Percentiles rank a stretch among this genome's conserved stretches.
Conservation (phyloP, 805 yeast genomes). For the Candida insectalens region DNA sequence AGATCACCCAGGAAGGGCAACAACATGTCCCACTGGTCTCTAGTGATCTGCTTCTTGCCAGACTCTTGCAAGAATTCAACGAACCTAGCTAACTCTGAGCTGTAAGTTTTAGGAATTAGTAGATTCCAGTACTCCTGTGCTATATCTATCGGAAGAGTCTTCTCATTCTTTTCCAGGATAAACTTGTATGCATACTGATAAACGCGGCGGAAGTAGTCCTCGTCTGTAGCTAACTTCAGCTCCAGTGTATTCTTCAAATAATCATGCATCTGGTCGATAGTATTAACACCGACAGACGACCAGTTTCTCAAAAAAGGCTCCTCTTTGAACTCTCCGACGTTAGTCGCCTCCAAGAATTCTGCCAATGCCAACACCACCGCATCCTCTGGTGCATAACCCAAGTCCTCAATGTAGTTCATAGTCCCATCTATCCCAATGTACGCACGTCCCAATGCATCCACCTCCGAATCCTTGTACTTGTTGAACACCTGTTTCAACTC, state of each 20-base stretch:
- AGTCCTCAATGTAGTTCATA: slow-evolving; percentile 50
- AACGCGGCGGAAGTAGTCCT: slow-evolving; percentile 39
- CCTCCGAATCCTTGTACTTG: slow-evolving; percentile 17
- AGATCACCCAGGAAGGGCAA: slow-evolving; percentile 49
- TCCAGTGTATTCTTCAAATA: slow-evolving; percentile 24
- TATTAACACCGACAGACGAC: slow-evolving; percentile 27
- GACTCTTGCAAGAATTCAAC: slow-evolving; percentile 36
- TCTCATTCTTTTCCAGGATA: slow-evolving; percentile 50
- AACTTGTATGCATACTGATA: slow-evolving; percentile 68
- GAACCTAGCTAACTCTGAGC: slow-evolving; percentile 41
- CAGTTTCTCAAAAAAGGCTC: slow-evolving; percentile 49
- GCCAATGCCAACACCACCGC: slow-evolving; percentile 61
- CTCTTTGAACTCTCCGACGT: slow-evolving; percentile 50
- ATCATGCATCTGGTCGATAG: slow-evolving; percentile 38
- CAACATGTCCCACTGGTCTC: slow-evolving; percentile 84
- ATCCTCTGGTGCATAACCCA: slow-evolving; percentile 70
- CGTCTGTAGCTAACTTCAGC: slow-evolving; percentile 24
- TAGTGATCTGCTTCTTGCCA: slow-evolving; percentile 41
- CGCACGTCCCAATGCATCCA: slow-evolving; percentile 17
- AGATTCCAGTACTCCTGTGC: slow-evolving; percentile 75
- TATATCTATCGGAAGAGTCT: slow-evolving; percentile 44
- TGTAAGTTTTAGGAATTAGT: slow-evolving; percentile 32
- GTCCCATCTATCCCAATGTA: slow-evolving; percentile 75
- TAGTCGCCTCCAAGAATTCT: slow-evolving; percentile 54
- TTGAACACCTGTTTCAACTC: slow-evolving; percentile 25